A percentile compares a stretch with the other conserved stretches of the same genome.
These are phyloP conservation scores for Darksidea phi DNA, from an alignment of 495 filamentous ascomycete genomes.

Conservation along the genomic window DNA sequence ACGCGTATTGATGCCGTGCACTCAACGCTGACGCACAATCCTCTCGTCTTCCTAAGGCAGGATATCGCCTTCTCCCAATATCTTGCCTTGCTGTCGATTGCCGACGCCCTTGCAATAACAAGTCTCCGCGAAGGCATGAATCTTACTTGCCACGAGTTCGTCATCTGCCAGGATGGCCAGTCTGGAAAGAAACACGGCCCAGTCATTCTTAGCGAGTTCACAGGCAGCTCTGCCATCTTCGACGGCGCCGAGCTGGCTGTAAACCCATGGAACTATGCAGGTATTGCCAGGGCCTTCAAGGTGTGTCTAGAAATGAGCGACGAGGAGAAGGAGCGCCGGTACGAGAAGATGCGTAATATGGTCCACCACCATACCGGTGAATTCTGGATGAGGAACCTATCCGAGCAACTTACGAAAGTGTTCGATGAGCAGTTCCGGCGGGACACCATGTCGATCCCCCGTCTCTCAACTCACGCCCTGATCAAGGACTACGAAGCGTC, in stretches of 20 bases:
- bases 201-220: conserved; percentile 89
- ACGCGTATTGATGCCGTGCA: conserved; percentile 86
- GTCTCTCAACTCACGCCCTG: conserved; percentile 66
- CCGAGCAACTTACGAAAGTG: conserved; percentile 63
- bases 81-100: conserved; percentile 80
- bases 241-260: conserved; percentile 72
- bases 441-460: conserved; percentile 79
- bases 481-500: conserved; percentile 62
- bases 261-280: conserved; percentile 90
- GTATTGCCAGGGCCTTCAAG: conserved; percentile 79
- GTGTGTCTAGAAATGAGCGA: conserved; percentile 72
- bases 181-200: conserved; percentile 76
- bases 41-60: conserved; percentile 90
- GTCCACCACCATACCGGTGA: conserved; percentile 78
- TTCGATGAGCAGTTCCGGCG: conserved; percentile 80
- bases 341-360: conserved; percentile 67
- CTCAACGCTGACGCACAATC: conserved; percentile 84
- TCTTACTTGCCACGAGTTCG: conserved; percentile 85
- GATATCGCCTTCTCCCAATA: conserved; percentile 89
- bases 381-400: conserved; percentile 77
- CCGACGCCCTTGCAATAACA: conserved; percentile 88
- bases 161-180: conserved; percentile 89
- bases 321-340: conserved; percentile 69
- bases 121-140: conserved; percentile 96
- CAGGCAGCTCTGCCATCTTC: conserved; percentile 83